phyloP scores from a whole-genome alignment of 2,329 filamentous ascomycete species.

The Paecilomyces variotii region DNA sequence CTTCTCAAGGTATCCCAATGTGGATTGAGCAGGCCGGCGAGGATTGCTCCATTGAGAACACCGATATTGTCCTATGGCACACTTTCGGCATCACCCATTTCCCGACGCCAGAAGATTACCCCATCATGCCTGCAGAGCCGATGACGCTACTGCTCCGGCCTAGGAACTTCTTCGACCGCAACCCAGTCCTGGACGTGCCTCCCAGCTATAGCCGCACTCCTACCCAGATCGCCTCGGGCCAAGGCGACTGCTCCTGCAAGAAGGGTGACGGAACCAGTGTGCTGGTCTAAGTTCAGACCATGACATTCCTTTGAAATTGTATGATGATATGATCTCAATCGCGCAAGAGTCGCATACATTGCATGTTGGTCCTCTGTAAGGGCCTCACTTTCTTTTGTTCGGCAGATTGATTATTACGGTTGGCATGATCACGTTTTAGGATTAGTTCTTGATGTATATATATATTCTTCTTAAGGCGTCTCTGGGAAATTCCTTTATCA shows the following conservation, averaged over 20 bases:
- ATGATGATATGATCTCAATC: neutral
- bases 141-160: slow-evolving; percentile 74
- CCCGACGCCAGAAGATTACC: slow-evolving; percentile 82
- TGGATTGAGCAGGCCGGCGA: slow-evolving; percentile 65
- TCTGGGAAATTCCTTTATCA: too few species aligned
- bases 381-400: neutral
- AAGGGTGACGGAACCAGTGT: slow-evolving; percentile 33
- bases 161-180: slow-evolving; percentile 72
- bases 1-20: slow-evolving; percentile 61
- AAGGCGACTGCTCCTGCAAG: slow-evolving; percentile 24
- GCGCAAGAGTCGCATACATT: neutral
- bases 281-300: slow-evolving; percentile 18
- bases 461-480: neutral
- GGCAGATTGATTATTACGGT: neutral
- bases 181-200: slow-evolving; percentile 73
- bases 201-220: slow-evolving; percentile 67
- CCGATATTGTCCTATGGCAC: slow-evolving; percentile 86
- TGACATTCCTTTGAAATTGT: neutral
- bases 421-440: neutral
- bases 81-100: slow-evolving; percentile 89
- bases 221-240: slow-evolving; percentile 52
- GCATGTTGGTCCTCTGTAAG: neutral
- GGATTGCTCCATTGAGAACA: slow-evolving; percentile 63
- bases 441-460: neutral
- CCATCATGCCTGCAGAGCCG: slow-evolving; percentile 81